Conservation (phyloP, 2,329 filamentous ascomycete genomes). For the Aspergillus calidoustus region DNA sequence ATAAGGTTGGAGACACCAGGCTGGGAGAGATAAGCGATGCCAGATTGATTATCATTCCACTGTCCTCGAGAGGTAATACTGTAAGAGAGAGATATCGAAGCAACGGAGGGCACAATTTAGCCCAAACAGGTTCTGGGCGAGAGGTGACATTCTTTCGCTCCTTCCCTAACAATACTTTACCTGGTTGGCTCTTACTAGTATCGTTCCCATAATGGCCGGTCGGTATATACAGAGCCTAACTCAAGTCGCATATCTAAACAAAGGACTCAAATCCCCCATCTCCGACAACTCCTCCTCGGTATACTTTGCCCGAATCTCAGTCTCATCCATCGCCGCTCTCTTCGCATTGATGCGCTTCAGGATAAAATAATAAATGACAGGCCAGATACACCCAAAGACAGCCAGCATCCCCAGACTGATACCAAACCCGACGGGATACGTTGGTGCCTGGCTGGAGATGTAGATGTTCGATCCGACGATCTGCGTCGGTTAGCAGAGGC, state of each 20-base stretch:
- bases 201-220: too few species aligned
- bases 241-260: slow-evolving; percentile 10
- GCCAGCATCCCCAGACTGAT: slow-evolving; percentile 45
- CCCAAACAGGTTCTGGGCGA: too few species aligned
- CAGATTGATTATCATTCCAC: not conserved
- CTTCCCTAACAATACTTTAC: too few species aligned
- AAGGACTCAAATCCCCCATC: slow-evolving; percentile 11
- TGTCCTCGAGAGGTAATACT: too few species aligned
- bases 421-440: not conserved
- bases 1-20: not conserved
- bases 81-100: too few species aligned
- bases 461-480: slow-evolving; percentile 12
- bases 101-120: too few species aligned
- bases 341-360: slow-evolving; percentile 2
- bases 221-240: too few species aligned
- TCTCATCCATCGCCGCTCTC: slow-evolving; percentile 3
- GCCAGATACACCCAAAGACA: slow-evolving; percentile 30
- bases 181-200: too few species aligned
- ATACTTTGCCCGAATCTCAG: slow-evolving; percentile 5
- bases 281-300: slow-evolving; percentile 12
- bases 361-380: not conserved
- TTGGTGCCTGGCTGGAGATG: slow-evolving; percentile 7
- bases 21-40: not conserved
- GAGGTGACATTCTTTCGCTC: too few species aligned
- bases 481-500: not conserved